phyloP scores from a whole-genome alignment of 805 yeast species.

The Candida oleophila region DNA sequence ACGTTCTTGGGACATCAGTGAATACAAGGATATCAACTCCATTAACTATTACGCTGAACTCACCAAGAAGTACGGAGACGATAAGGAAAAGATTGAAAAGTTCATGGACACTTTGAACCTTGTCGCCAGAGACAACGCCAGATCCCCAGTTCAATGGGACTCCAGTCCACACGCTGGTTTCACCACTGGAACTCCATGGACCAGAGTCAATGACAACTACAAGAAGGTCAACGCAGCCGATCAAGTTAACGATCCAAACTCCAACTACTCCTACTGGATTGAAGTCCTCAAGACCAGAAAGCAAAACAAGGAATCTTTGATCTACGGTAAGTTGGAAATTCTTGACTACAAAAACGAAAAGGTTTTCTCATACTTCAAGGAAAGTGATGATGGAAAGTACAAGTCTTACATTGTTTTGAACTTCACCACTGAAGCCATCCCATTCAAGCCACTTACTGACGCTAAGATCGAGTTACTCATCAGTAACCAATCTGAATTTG shows the following conservation, averaged over 20 bases:
- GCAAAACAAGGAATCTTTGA: conserved; percentile 40
- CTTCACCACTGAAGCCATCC: conserved; percentile 33
- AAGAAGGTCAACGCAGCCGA: conserved; percentile 47
- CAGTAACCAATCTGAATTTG: conserved; percentile 22
- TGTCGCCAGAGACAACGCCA: conserved; percentile 51
- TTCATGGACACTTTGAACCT: conserved; percentile 34
- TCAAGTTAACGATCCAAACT: conserved; percentile 45
- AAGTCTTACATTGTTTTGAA: conserved; percentile 42
- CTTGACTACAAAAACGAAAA: conserved; percentile 43
- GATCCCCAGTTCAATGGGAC: conserved; percentile 61
- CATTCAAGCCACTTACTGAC: conserved; percentile 26
- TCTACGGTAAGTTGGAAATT: conserved; percentile 46
- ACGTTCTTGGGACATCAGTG: conserved; percentile 44
- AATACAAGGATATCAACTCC: conserved; percentile 52
- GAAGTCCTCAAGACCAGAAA: conserved; percentile 44
- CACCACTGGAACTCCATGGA: conserved; percentile 52
- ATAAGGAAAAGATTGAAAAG: conserved; percentile 22
- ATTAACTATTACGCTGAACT: conserved; percentile 40
- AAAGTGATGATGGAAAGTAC: conserved; percentile 19
- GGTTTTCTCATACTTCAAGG: conserved; percentile 43
- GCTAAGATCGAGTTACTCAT: conserved; percentile 29
- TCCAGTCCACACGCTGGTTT: conserved; percentile 45
- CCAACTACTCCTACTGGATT: conserved; percentile 47
- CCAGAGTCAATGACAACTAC: conserved; percentile 49
- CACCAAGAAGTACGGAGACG: conserved; percentile 21